Percentiles rank a stretch among this genome's conserved stretches.
Conservation (phyloP, 2,329 filamentous ascomycete species). For the Alternaria ethzedia region DNA sequence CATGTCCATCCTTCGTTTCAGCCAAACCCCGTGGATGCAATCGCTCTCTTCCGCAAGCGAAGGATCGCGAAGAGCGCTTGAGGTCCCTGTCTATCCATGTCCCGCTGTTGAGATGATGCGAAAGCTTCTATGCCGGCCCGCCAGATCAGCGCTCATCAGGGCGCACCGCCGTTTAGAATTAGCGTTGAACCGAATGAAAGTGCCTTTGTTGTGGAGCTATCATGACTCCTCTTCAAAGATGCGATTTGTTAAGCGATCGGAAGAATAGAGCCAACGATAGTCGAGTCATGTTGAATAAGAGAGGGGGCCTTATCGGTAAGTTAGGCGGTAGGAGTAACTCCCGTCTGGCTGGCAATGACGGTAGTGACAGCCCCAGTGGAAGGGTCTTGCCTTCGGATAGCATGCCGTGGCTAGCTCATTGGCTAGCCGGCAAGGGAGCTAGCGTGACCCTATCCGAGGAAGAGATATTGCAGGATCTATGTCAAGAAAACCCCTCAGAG, state of each 20-base stretch:
- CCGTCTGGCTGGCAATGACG: background rate
- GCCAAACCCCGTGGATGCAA: background rate
- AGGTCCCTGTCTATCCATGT: background rate
- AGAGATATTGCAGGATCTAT: background rate
- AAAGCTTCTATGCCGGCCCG: background rate
- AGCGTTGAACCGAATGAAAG: background rate
- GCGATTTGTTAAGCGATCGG: background rate
- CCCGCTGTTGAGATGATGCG: background rate
- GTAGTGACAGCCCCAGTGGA: background rate
- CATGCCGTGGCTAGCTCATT: constrained; percentile 1
- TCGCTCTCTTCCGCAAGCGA: background rate
- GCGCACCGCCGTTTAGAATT: background rate
- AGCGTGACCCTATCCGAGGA: background rate
- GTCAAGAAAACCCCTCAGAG: background rate
- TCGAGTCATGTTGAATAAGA: background rate
- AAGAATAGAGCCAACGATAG: background rate
- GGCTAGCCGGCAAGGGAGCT: background rate
- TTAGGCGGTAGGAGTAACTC: background rate
- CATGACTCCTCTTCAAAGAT: background rate
- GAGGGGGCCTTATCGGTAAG: background rate
- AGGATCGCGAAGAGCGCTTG: background rate
- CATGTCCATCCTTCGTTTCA: background rate
- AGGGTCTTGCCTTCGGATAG: constrained; percentile 3
- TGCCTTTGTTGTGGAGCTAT: background rate
- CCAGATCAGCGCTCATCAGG: background rate